phyloP scores from a whole-genome alignment of 2,329 filamentous ascomycete species.

The Phaeosphaeria sp. region DNA sequence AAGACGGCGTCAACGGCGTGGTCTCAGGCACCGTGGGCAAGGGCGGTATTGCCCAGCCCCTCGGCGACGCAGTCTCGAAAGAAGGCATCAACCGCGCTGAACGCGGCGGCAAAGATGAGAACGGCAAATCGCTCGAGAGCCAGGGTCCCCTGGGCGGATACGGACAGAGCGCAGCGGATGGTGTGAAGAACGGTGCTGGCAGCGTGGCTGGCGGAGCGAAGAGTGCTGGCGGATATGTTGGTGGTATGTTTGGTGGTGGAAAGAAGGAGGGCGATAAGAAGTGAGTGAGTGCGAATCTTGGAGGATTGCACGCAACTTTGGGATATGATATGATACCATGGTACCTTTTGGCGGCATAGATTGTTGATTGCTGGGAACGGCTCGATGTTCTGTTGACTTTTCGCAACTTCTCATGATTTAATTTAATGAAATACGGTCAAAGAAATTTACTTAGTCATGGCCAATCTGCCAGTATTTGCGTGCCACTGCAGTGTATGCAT shows the following conservation, averaged over 20 bases:
- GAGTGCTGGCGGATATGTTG: slow-evolving; percentile 34
- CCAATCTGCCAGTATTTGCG: too few species aligned
- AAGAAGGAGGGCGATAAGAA: slow-evolving; percentile 29
- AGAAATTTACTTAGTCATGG: too few species aligned
- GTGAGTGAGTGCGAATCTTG: not conserved
- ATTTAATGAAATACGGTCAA: not conserved
- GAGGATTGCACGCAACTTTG: not conserved
- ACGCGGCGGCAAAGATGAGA: slow-evolving; percentile 68
- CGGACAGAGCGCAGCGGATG: slow-evolving; percentile 38
- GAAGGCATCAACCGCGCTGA: slow-evolving; percentile 72
- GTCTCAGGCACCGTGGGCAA: slow-evolving; percentile 71
- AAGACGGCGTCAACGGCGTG: slow-evolving; percentile 70
- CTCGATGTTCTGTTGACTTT: not conserved
- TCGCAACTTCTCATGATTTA: not conserved
- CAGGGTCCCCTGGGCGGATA: slow-evolving; percentile 45
- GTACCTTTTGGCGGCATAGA: not conserved
- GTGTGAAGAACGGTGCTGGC: slow-evolving; percentile 38
- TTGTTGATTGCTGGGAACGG: not conserved
- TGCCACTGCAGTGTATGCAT: too few species aligned
- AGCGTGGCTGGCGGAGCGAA: slow-evolving; percentile 32
- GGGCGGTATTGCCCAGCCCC: slow-evolving; percentile 69
- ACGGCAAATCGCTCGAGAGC: slow-evolving; percentile 55
- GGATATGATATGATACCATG: not conserved
- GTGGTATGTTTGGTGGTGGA: slow-evolving; percentile 26
- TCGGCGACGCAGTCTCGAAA: slow-evolving; percentile 68